Evolutionary conservation across 2,329 filamentous ascomycete genomes (phyloP), one percentile per base, ranked within the genome.

Genomic region (Lachnellula cervina): DNA sequence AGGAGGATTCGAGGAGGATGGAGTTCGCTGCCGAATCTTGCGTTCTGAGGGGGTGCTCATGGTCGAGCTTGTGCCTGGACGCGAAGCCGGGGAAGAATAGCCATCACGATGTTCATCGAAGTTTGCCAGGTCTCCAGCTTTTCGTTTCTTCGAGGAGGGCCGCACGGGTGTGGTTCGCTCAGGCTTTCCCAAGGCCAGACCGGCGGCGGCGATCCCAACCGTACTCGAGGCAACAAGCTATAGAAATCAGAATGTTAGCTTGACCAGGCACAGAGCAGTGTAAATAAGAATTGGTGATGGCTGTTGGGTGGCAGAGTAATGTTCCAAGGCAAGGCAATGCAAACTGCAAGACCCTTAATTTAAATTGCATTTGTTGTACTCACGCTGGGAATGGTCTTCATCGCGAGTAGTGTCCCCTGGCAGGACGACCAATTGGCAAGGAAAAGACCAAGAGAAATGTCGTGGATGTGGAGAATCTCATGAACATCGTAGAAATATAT

Each of bases 221-320:
- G 68, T 70, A 62, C 69, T 70, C 51, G 68, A 67, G 32, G 68
- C 69, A 61, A 71, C 64, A 55, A 71, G 68, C 69, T 71, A 57
- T 55, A 51, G 34, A 54, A 55, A 48, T 46, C 34, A 49, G 37
- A 55, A 54, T 40, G 25, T 57, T 51, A 51, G 40, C 17, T 38
- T 44, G 11, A 19, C 28, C 46, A 21, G 37, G 17, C 14, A 38
- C 45, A 40, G n/a, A 37, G 23, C 32, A 25, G 40, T 40, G 19
- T 13, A 19, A 5, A 21, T 35, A 19, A 37, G 13, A 19, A 25
- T 25, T 47, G 9, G 5, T 14, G 13, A 47, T 25, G 14, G 32
- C 23, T 25, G 46, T 48, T 21, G 21, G 38, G 48, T 28, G 38
- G 49, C 49, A 51, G 49, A 17, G 8, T 11, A 32, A 32, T 13